Base-by-base conservation (phyloP, 2,329 filamentous ascomycete species). In the Fusarium incarnatum region DNA sequence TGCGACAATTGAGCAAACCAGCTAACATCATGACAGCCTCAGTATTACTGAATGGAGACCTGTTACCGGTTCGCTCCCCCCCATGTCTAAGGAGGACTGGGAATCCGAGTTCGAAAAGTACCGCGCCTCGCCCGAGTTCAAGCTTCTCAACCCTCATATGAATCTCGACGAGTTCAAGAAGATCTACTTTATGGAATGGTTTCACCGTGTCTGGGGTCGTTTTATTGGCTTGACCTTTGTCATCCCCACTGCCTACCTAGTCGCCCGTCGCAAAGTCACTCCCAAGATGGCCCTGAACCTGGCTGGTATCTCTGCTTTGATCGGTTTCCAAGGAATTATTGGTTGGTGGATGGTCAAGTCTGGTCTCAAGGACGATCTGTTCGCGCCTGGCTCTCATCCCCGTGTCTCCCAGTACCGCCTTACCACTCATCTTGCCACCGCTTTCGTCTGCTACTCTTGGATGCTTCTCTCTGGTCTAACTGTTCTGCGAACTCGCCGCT, bases 311-410 rank as follows among this genome's bases (percentile, higher is more conserved):
- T 93, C 93, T 45, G 89, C 87, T 50, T 85, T 98, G 74, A 98
- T 99, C 76, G 96, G 94, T 57, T 96, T 97, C 80, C 96, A 99
- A 80, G 96, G 96, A 46, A 88, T 96, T 76, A 91, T 99, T 70
- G 96, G 96, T 57, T 99, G 96, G 96, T 99, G 96, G 94, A 99
- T 99, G 96, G 96, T 99, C 74, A 97, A 97, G 81, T 97, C 93
- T 13, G 96, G 96, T 3, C 85, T 99, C 68, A 97, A 95, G 79
- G 96, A 98, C 78, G 96, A 99, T 79, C 87, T 99, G 28, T 98
- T 99, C 78, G 93, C 93, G 22, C 92, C 93, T 4, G 96, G 94
- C 15, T 92, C 91, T 60, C 94, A 97, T 79, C 96, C 96, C 1
- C 90, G 96, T 63, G 96, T 99, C 52, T 95, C 91, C 67, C 96